Percentiles rank a stretch among this genome's conserved stretches.
Conservation (phyloP, 768 basidiomycete species). For the Termitomyces sp. region DNA sequence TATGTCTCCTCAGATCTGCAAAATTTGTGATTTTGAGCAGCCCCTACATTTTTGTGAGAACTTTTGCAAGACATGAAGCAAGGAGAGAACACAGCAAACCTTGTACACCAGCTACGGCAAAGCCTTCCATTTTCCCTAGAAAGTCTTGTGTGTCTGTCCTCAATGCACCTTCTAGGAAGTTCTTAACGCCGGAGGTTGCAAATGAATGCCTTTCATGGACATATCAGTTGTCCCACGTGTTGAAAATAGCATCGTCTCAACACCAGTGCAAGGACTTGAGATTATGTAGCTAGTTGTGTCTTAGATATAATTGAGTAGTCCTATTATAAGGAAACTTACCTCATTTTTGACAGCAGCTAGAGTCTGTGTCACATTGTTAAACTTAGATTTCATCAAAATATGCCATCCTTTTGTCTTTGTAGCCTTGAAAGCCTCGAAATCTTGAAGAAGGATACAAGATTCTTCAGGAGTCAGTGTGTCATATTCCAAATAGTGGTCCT, state of each 20-base stretch:
- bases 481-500: too few relatives aligned
- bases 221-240: neutral
- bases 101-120: too few relatives aligned
- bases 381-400: conserved; percentile 2
- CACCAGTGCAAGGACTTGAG: conserved; percentile 12
- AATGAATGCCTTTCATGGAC: conserved; percentile 10
- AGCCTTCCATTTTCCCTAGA: conserved; percentile 12
- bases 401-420: conserved; percentile 5
- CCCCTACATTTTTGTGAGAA: neutral
- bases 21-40: conserved; percentile 6
- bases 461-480: neutral
- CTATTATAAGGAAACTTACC: too few relatives aligned
- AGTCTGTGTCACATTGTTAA: conserved; percentile 12
- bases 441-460: conserved; percentile 1
- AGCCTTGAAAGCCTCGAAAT: conserved; percentile 9
- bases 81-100: too few relatives aligned
- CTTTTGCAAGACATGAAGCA: too few relatives aligned
- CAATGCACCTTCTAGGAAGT: conserved; percentile 1
- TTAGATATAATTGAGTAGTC: neutral
- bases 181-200: too few relatives aligned
- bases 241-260: conserved; percentile 13
- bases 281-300: conserved; percentile 8
- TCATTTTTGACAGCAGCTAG: conserved; percentile 7
- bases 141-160: conserved; percentile 17
- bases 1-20: conserved; percentile 15